These are phyloP conservation scores for Clarkia xantiana DNA, from an alignment of 345 rosid species.

Conservation along the genomic window DNA sequence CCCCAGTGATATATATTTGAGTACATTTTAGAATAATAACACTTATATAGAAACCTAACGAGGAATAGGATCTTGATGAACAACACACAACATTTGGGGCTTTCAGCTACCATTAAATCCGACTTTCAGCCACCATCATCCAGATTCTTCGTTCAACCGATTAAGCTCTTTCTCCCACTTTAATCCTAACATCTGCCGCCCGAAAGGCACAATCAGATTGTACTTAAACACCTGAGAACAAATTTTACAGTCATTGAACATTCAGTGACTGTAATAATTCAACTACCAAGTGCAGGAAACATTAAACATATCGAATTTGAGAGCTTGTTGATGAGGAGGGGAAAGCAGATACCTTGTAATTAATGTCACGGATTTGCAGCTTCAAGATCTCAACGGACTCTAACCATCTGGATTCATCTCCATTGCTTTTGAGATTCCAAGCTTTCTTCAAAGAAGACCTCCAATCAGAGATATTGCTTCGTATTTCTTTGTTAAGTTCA, in stretches of 20 bases:
- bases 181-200: constrained; percentile 77
- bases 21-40: no score
- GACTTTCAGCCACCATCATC: neutral
- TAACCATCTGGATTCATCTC: constrained; percentile 36
- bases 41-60: no score
- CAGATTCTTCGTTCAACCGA: constrained; percentile 24
- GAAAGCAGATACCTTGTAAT: constrained; percentile 36
- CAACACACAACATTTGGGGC: no score
- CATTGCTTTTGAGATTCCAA: constrained; percentile 36
- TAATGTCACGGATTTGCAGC: constrained; percentile 47
- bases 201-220: constrained; percentile 72
- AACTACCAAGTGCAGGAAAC: neutral
- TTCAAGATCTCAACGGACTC: constrained; percentile 33
- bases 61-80: no score
- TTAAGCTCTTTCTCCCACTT: constrained; percentile 83
- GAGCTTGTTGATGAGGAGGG: no score
- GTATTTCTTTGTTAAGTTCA: constrained; percentile 80
- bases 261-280: no score
- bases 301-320: neutral
- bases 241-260: neutral
- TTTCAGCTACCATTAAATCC: no score
- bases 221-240: constrained; percentile 58
- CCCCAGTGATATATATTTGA: no score
- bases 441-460: constrained; percentile 56
- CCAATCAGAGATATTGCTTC: constrained; percentile 47